Conservation (phyloP, 495 filamentous ascomycete species). For the Penicillium atrosanguineum region DNA sequence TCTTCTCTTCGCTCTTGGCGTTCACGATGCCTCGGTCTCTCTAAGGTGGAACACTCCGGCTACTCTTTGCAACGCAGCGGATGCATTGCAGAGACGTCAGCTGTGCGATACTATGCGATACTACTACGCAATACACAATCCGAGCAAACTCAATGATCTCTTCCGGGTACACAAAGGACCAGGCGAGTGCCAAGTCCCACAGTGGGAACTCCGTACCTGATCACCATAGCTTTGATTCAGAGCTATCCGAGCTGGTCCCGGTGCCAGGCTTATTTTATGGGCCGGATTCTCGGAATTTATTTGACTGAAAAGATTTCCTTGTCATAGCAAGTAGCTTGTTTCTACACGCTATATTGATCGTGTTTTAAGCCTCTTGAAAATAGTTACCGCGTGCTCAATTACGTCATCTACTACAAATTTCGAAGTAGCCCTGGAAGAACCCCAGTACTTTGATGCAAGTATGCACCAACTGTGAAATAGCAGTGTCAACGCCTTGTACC, state of each 20-base stretch:
- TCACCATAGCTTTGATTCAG: background rate
- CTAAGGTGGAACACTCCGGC: background rate
- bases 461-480: too few relatives aligned
- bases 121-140: background rate
- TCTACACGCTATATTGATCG: too few relatives aligned
- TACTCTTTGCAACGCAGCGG: background rate
- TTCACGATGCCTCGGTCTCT: background rate
- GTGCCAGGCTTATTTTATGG: background rate
- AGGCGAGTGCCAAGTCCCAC: background rate
- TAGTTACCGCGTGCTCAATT: too few relatives aligned
- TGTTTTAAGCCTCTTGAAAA: too few relatives aligned
- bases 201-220: background rate
- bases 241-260: background rate
- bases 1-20: background rate
- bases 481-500: too few relatives aligned
- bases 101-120: background rate
- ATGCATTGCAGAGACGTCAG: background rate
- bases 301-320: too few relatives aligned
- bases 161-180: background rate
- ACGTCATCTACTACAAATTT: too few relatives aligned
- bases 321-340: too few relatives aligned
- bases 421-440: too few relatives aligned
- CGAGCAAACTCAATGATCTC: background rate
- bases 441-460: too few relatives aligned
- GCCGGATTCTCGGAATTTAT: background rate